Conservation (phyloP, 306 rosid species). For the Vicia sativa region DNA sequence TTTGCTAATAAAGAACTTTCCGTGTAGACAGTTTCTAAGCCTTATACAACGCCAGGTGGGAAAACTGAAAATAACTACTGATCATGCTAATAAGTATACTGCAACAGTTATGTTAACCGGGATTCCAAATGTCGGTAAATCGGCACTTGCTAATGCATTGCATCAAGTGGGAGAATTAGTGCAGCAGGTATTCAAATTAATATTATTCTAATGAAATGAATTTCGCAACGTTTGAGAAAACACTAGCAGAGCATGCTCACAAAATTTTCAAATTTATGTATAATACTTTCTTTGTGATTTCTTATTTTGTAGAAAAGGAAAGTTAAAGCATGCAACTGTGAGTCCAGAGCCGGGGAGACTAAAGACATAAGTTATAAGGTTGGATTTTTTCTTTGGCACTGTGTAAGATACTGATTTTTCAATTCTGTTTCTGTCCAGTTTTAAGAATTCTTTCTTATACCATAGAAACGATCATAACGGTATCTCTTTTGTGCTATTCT, state of each 20-base stretch:
- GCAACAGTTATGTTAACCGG: conserved; percentile 76
- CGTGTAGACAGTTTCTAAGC: conserved; percentile 62
- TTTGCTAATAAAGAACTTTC: conserved; percentile 24
- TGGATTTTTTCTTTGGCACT: conserved; percentile 23
- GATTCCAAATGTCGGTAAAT: conserved; percentile 91
- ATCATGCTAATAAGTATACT: conserved; percentile 50
- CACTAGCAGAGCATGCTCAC: no score
- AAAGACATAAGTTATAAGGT: conserved; percentile 89
- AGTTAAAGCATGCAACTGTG: conserved; percentile 72
- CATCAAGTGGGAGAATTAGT: conserved; percentile 85
- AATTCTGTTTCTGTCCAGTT: no score
- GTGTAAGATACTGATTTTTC: no score
- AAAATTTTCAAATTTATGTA: no score
- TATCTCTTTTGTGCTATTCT: conserved; percentile 13
- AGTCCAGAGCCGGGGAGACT: conserved; percentile 88
- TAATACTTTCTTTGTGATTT: conserved; percentile 2
- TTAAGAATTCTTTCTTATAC: no score
- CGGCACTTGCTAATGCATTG: conserved; percentile 84
- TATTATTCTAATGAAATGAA: neutral
- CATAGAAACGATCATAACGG: neutral
- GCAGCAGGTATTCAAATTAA: conserved; percentile 68
- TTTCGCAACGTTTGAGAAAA: neutral
- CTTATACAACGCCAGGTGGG: conserved; percentile 71
- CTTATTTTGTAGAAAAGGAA: conserved; percentile 73
- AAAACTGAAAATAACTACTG: conserved; percentile 50